These are phyloP conservation scores for Dimocarpus longan DNA, from an alignment of 345 rosid species.

Conservation along the genomic window DNA sequence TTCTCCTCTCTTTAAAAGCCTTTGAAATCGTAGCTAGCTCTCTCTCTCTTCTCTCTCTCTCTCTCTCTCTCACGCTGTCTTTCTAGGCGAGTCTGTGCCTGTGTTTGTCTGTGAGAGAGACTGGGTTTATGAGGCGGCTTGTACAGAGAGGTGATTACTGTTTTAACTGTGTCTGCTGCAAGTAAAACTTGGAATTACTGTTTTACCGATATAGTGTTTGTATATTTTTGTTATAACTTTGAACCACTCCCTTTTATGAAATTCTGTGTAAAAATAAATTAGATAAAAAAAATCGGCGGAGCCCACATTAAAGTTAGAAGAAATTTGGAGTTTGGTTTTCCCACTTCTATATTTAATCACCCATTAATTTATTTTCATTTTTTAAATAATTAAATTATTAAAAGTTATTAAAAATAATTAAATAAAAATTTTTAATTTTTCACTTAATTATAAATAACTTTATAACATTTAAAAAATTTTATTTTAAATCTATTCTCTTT, in stretches of 20 bases:
- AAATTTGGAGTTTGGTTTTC: too few species aligned
- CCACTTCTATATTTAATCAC: too few species aligned
- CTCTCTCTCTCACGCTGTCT: slow-evolving; percentile 9
- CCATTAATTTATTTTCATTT: too few species aligned
- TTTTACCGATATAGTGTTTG: slow-evolving; percentile 19
- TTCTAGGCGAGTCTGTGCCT: background rate
- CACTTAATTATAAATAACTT: too few species aligned
- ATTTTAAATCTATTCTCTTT: too few species aligned
- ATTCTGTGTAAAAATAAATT: background rate
- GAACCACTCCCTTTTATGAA: background rate
- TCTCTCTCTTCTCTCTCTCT: too few species aligned
- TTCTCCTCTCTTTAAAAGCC: slow-evolving; percentile 1
- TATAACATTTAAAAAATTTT: too few species aligned
- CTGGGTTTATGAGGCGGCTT: slow-evolving; percentile 35
- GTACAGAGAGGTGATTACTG: slow-evolving; percentile 11
- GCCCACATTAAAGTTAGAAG: too few species aligned
- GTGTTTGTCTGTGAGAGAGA: slow-evolving; percentile 2
- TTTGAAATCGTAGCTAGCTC: background rate
- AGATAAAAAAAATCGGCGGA: too few species aligned
- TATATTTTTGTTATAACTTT: background rate
- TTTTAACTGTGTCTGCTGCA: slow-evolving; percentile 4
- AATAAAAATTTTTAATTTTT: too few species aligned
- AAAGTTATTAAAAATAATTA: too few species aligned
- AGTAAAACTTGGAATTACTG: slow-evolving; percentile 3
- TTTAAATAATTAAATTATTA: too few species aligned